phyloP scores from a whole-genome alignment of 1,139 yeast species.

The Yamadazyma taylorii region DNA sequence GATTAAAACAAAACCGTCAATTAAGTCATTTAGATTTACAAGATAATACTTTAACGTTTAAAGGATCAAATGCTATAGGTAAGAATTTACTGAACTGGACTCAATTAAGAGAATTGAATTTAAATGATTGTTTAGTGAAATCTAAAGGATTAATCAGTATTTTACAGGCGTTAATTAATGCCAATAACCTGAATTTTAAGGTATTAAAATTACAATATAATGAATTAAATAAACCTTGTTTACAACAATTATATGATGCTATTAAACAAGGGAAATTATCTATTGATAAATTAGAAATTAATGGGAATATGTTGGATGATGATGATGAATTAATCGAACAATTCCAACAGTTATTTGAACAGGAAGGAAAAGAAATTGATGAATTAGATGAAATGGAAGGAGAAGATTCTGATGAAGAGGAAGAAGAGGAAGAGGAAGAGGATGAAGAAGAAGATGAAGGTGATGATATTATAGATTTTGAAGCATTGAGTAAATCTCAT shows the following conservation, averaged over 20 bases:
- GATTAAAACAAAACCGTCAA: conserved; percentile 60
- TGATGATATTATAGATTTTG: conserved; percentile 51
- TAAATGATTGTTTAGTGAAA: conserved; percentile 86
- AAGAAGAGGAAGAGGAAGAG: conserved; percentile 67
- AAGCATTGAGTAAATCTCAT: conserved; percentile 55
- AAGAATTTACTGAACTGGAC: conserved; percentile 45
- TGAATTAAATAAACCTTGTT: conserved; percentile 72
- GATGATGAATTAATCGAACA: conserved; percentile 37
- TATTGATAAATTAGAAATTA: conserved; percentile 70
- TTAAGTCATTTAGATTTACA: conserved; percentile 81
- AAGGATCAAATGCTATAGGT: conserved; percentile 57
- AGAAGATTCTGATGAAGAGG: conserved; percentile 81
- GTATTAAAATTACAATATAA: conserved; percentile 81
- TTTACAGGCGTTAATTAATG: conserved; percentile 39
- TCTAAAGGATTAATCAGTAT: conserved; percentile 66
- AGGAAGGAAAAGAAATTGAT: conserved; percentile 73
- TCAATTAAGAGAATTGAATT: conserved; percentile 68
- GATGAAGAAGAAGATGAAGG: conserved; percentile 51
- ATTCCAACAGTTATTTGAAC: conserved; percentile 57
- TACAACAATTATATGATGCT: conserved; percentile 55
- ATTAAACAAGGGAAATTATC: conserved; percentile 57
- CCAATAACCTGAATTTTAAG: conserved; percentile 41
- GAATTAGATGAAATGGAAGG: conserved; percentile 95
- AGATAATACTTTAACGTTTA: conserved; percentile 89
- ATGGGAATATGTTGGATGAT: conserved; percentile 80